phyloP scores from a whole-genome alignment of 306 rosid species.

The Luffa acutangula region DNA sequence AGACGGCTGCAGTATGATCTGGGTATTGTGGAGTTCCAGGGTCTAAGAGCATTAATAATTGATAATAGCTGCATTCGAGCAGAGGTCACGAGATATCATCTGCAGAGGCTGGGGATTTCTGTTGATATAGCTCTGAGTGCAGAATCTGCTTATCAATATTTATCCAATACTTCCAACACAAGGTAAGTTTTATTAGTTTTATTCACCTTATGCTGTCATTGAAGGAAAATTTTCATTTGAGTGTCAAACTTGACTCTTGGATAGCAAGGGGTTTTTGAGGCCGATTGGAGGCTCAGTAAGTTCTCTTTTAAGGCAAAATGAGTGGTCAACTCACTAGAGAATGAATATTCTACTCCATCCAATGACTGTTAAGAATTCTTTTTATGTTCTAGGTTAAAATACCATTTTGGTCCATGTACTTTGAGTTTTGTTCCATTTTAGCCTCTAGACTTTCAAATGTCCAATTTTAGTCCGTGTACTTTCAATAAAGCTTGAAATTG shows the following conservation, averaged over 20 bases:
- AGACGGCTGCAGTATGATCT: slow-evolving; percentile 40
- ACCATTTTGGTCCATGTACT: too few relatives aligned
- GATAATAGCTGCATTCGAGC: slow-evolving; percentile 62
- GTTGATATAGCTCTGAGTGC: slow-evolving; percentile 43
- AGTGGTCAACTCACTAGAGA: not conserved
- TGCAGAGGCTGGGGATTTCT: slow-evolving; percentile 73
- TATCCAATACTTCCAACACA: slow-evolving; percentile 30
- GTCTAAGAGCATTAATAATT: slow-evolving; percentile 59
- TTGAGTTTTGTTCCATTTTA: too few relatives aligned
- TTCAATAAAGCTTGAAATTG: too few relatives aligned
- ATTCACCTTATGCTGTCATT: not conserved
- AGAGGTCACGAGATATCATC: slow-evolving; percentile 69
- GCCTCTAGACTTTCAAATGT: too few relatives aligned
- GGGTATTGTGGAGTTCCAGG: slow-evolving; percentile 38
- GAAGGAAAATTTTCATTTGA: not conserved
- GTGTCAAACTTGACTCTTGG: not conserved
- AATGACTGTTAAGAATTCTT: not conserved
- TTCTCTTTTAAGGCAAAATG: not conserved
- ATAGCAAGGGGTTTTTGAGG: not conserved
- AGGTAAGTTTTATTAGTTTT: slow-evolving; percentile 29
- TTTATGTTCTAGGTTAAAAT: not conserved
- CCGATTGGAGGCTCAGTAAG: not conserved
- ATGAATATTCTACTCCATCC: not conserved
- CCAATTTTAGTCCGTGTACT: too few relatives aligned
- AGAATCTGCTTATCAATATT: slow-evolving; percentile 40